phyloP scores from a whole-genome alignment of 805 yeast species.

The Zygosaccharomyces kombuchaensis region DNA sequence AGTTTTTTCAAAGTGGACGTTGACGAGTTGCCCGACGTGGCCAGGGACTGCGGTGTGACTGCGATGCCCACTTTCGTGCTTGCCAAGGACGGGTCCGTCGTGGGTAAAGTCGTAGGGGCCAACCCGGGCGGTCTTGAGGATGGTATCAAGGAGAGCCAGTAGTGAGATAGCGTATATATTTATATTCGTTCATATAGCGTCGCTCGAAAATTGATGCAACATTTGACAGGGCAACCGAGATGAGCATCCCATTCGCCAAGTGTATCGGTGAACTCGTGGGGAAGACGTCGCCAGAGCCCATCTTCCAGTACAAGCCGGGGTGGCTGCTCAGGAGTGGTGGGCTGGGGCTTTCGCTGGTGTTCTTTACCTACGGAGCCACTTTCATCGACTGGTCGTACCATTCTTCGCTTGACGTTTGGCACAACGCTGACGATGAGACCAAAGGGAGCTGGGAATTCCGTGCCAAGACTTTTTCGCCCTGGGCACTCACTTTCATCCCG shows the following conservation, averaged over 20 bases:
- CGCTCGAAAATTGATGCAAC: neutral
- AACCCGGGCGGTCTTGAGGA: constrained; percentile 35
- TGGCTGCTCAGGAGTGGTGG: constrained; percentile 20
- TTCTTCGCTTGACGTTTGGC: constrained; percentile 17
- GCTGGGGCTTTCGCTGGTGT: constrained; percentile 23
- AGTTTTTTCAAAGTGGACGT: constrained; percentile 69
- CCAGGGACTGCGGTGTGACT: constrained; percentile 54
- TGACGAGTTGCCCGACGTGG: constrained; percentile 56
- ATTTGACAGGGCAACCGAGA: neutral
- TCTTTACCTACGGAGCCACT: constrained; percentile 27
- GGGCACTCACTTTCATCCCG: constrained; percentile 27
- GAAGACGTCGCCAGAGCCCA: constrained; percentile 21
- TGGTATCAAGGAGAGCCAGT: constrained; percentile 27
- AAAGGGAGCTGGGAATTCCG: constrained; percentile 14
- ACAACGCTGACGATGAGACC: constrained; percentile 13
- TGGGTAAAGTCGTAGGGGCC: constrained; percentile 64
- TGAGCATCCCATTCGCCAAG: constrained; percentile 20
- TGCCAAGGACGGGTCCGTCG: constrained; percentile 54
- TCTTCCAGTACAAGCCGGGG: constrained; percentile 20
- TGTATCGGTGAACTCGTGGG: constrained; percentile 20
- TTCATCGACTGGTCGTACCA: constrained; percentile 29
- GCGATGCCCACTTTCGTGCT: constrained; percentile 77
- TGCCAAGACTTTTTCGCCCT: constrained; percentile 25
- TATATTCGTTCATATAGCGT: neutral
- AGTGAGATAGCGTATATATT: neutral